Base-by-base conservation (phyloP, 73 alveolate species). In the Diophrys sp. region DNA sequence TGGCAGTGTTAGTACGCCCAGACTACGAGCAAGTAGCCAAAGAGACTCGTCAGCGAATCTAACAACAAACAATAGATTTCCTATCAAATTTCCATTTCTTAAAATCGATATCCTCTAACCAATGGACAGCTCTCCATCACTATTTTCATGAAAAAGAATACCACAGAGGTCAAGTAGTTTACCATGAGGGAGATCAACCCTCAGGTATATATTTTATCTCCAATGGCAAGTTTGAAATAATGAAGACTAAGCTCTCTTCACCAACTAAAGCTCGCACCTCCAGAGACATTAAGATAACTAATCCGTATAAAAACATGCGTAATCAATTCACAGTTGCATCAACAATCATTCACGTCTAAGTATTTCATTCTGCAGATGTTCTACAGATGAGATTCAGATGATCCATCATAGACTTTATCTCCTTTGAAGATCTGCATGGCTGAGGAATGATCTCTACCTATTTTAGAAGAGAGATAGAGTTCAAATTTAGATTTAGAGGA, bases 1-100 rank as follows among this genome's bases (percentile, higher is more conserved):
- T 82, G 74, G 90, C 89, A 14, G 71, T 80, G 23, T 25, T 87
- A 23, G 83, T 75, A 25, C 80, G 81, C 33, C 29, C 74, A 28
- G 86, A 73, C 27, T 87, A 75, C 56, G 77, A 81, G 33, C 54
- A 67, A 27, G 56, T 78, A 23, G 24, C 81, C 29, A 77, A 33
- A 53, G 77, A 56, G 54, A 70, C 67, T 24, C 86, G 81, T 53
- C 24, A 67, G 33, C 84, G 83, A 1, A 78, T 68, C 1, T 34
- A 56, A 53, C 57, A 74, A 23, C 70, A 68, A 54, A 81, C 53
- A 28, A 33, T 85, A 28, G 68, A 85, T 23, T 85, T 85, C 72
- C 30, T 85, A n/a, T n/a, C n/a, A n/a, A n/a, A n/a, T n/a, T n/a
- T n/a, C n/a, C n/a, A n/a, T n/a, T n/a, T n/a, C n/a, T n/a, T n/a